Evolutionary conservation across 2,329 filamentous ascomycete genomes (phyloP), one percentile per base, ranked within the genome.

Genomic region (Aspergillus floridensis): DNA sequence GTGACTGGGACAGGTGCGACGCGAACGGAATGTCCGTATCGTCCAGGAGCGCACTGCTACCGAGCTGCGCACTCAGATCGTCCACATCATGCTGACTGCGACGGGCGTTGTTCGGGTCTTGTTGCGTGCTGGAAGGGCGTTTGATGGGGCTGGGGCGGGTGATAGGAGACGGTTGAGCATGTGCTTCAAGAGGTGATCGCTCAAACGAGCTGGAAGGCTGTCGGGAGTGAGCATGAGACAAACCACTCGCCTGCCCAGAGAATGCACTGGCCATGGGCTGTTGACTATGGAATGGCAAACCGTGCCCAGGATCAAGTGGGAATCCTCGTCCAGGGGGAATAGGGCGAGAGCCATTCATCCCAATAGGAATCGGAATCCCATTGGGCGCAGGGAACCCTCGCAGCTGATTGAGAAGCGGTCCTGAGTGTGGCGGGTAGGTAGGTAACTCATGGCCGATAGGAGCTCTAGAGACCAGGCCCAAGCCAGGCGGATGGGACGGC

Each of bases 81-180:
- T 93, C 91, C 21, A 92, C 79, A 58, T 88, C 87, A 29, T 80
- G 77, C 26, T 82, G 81, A 1, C 74, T 71, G 47, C 72, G 73
- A 59, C 73, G 70, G 21, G 38, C 0, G 5, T 80, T 76, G 31
- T 77, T 72, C 57, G 72, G 76, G 47, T 82, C 82, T 57, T 79
- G 80, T 31, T 84, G 83, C 10, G 83, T 86, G 72, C 92, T 96
- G 16, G 88, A 88, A 0, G 95, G 93, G 35, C 92, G 86, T 63
- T 93, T 91, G 63, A 98, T 97, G 0, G 93, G 93, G 24, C 90
- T 86, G 26, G 93, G 93, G 56, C 92, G 85, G 49, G 88, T 84
- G 61, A 96, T 93, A 1, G 91, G 90, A 63, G 92, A 88, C 35
- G 88, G 82, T 56, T 85, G 80, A 11, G 81, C 75, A 26, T 81